Evolutionary conservation across 306 rosid genomes (phyloP).

Genomic region (Vachellia pachyceras): DNA sequence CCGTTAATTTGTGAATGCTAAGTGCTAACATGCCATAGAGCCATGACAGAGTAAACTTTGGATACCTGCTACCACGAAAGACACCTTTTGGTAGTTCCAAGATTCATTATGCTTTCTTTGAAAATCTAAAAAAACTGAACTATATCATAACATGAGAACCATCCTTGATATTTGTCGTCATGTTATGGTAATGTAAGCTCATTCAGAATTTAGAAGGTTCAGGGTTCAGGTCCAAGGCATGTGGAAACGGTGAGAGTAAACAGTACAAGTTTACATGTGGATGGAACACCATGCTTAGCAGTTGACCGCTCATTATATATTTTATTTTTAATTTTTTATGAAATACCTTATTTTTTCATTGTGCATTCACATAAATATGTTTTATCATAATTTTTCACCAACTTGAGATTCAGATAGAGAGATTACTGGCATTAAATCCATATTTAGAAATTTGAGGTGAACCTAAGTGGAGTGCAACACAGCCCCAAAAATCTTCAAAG

Average conservation of each 20-base stretch:
- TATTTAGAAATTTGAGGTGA: background rate
- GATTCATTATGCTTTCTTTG: background rate
- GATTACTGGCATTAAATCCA: background rate
- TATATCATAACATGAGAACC: conserved; percentile 8
- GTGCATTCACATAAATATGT: background rate
- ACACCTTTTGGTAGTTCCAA: conserved; percentile 4
- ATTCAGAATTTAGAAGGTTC: background rate
- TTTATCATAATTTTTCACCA: background rate
- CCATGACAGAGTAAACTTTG: background rate
- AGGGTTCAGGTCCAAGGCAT: conserved; percentile 1
- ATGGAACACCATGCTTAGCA: background rate
- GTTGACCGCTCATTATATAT: too few relatives aligned
- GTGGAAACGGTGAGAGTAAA: background rate
- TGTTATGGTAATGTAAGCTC: background rate
- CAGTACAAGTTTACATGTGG: background rate
- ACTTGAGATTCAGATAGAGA: background rate
- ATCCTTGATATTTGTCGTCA: background rate
- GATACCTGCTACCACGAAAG: background rate
- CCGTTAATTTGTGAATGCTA: background rate
- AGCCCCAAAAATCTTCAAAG: conserved; percentile 1
- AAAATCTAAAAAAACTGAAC: background rate
- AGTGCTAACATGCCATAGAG: background rate
- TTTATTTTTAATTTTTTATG: background rate
- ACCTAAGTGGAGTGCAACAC: background rate
- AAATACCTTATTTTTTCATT: background rate